phyloP scores from a whole-genome alignment of 2,329 filamentous ascomycete genomes.

The Trichoderma sp. region DNA sequence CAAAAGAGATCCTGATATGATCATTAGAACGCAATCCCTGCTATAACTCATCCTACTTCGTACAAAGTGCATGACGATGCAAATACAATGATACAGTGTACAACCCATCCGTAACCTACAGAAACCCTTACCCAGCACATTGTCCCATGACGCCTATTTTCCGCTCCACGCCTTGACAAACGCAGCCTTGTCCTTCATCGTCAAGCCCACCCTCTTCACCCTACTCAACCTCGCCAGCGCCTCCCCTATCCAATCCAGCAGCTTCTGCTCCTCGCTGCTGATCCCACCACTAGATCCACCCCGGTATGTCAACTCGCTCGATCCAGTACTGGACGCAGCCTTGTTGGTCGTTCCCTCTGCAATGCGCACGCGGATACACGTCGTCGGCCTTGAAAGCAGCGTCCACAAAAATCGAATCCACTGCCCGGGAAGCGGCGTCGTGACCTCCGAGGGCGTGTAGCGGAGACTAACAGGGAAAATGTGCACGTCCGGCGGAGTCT shows the following conservation, averaged over 20 bases:
- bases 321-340: conserved; percentile 39
- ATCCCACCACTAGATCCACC: conserved; percentile 39
- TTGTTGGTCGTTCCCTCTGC: conserved; percentile 70
- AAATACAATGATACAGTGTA: not conserved
- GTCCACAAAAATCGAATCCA: conserved; percentile 81
- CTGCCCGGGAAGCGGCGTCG: conserved; percentile 79
- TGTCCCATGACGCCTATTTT: conserved; percentile 39
- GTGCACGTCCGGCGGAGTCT: conserved; percentile 65
- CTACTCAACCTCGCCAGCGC: conserved; percentile 83
- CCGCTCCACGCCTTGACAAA: conserved; percentile 72
- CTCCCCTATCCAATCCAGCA: conserved; percentile 80
- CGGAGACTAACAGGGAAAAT: conserved; percentile 91
- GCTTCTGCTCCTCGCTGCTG: conserved; percentile 62
- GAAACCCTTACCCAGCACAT: not conserved
- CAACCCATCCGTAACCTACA: conserved; percentile 19
- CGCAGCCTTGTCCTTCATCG: conserved; percentile 76
- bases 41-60: not conserved
- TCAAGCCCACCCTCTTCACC: conserved; percentile 85
- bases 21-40: not conserved
- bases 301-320: conserved; percentile 37
- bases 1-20: not conserved
- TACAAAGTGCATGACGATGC: not conserved
- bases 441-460: conserved; percentile 86
- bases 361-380: conserved; percentile 88
- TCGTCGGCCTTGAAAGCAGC: conserved; percentile 79